Percentiles rank a stretch among this genome's conserved stretches.
Evolutionary conservation across 1,139 yeast genomes (phyloP).

Genomic region (Yamadazyma friedrichii): DNA sequence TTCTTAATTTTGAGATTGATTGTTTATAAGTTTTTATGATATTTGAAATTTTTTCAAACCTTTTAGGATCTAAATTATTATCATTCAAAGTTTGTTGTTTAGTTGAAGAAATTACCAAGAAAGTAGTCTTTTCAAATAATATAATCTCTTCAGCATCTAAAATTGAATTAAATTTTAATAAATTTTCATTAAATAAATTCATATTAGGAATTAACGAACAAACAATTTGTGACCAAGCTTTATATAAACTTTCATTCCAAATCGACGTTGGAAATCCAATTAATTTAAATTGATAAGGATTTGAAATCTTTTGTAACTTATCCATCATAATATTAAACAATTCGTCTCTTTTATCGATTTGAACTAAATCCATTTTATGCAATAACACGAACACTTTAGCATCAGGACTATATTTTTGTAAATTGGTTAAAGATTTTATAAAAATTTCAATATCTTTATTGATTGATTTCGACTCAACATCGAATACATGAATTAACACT

Average conservation of each 20-base stretch:
- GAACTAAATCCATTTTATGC: conserved; percentile 96
- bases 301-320: conserved; percentile 72
- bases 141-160: conserved; percentile 89
- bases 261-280: conserved; percentile 95
- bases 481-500: conserved; percentile 95
- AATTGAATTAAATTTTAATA: conserved; percentile 70
- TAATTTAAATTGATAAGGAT: conserved; percentile 73
- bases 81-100: conserved; percentile 16
- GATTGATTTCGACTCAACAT: conserved; percentile 89
- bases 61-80: conserved; percentile 68
- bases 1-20: conserved; percentile 82
- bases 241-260: conserved; percentile 95
- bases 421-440: conserved; percentile 75
- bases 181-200: conserved; percentile 71
- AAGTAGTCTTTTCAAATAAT: conserved; percentile 89
- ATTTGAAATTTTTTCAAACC: conserved; percentile 92
- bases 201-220: conserved; percentile 94
- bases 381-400: conserved; percentile 89
- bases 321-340: conserved; percentile 82
- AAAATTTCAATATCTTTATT: conserved; percentile 93
- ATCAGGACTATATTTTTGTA: conserved; percentile 83
- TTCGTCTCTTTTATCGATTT: conserved; percentile 80
- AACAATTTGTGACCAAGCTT: conserved; percentile 96
- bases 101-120: conserved; percentile 82
- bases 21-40: conserved; percentile 94